Evolutionary conservation across 371 early-diverging fungal genomes (phyloP), one percentile per base, ranked within the genome.

Genomic region (Entomophthora muscae): DNA sequence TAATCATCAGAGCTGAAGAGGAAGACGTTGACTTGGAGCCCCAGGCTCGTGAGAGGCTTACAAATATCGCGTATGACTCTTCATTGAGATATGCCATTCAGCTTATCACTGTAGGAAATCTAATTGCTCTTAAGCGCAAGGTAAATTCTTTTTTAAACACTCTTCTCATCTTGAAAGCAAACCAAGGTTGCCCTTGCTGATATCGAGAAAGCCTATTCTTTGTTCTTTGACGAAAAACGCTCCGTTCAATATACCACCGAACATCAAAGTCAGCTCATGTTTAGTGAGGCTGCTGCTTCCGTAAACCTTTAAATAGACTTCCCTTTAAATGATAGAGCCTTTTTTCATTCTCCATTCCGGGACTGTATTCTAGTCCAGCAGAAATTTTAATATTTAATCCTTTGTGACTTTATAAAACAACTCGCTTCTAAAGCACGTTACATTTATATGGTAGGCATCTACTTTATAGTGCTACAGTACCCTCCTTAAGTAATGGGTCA

Each of bases 31-130:
- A 93, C 32, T 88, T 98, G 85, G 83, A 90, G 12, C 89, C 89
- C 3, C 95, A 93, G 53, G 97, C 95, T 0, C 77, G 86, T 68
- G 89, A 88, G 17, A 82, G 84, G 21, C 73, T 99, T 71, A 92
- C 95, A 5, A 82, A 82, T 69, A 91, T 98, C 69, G 98, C 94
- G 1, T 72, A 83, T 32, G 88, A 90, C 71, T 89, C 95, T 0
- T 90, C 91, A n/a, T 71, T 99, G 68, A 84, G 98, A 59, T 98
- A 99, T 69, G 82, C 97, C 0, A 95, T 98, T 65, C 97, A 98
- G 70, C 71, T 99, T 29, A 95, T 99, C 67, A 92, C 97, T 26
- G 88, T 94, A 12, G 84, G 94, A 13, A 78, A 89, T 64, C 73
- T 96, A 58, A 88, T 93, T 30, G 86, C 97, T 32, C 75, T 82